Percentiles rank a stretch among this genome's conserved stretches.
Conservation (phyloP, 306 rosid species). For the Abrus pulchellus region DNA sequence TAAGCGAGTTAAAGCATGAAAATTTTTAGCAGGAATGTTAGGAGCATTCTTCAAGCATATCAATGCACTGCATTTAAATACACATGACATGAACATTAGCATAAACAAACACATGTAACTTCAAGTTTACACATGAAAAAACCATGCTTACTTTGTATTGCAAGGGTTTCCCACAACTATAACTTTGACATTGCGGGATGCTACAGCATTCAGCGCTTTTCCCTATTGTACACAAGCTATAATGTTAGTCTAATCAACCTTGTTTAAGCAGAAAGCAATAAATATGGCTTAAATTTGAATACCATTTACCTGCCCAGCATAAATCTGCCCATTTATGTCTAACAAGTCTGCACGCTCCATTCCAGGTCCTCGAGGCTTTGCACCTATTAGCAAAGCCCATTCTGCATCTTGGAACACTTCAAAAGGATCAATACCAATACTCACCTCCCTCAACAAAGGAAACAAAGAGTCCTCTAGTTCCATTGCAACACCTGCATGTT, state of each 20-base stretch:
- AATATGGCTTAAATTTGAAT: constrained; percentile 17
- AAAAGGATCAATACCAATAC: constrained; percentile 84
- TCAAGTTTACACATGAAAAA: constrained; percentile 37
- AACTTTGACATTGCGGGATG: constrained; percentile 90
- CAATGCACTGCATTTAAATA: constrained; percentile 69
- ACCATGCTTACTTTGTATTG: constrained; percentile 83
- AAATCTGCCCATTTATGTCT: constrained; percentile 92
- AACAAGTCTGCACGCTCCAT: constrained; percentile 90
- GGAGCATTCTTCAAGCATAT: constrained; percentile 99
- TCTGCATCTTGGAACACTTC: constrained; percentile 97
- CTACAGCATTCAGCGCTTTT: constrained; percentile 85
- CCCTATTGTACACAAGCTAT: constrained; percentile 62
- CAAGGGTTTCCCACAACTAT: constrained; percentile 98
- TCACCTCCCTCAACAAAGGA: constrained; percentile 92
- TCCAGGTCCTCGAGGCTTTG: constrained; percentile 99
- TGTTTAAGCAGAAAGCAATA: neutral
- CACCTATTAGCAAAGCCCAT: constrained; percentile 96
- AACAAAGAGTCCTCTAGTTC: constrained; percentile 95
- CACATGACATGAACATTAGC: constrained; percentile 34
- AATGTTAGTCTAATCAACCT: constrained; percentile 23
- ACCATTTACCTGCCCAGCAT: constrained; percentile 75
- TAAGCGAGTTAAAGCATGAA: constrained; percentile 94
- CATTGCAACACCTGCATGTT: constrained; percentile 93
- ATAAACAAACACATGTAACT: constrained; percentile 31
- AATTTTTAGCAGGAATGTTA: constrained; percentile 88